Evolutionary conservation across 2,329 filamentous ascomycete genomes (phyloP), one percentile per base, ranked within the genome.

Genomic region (Alternaria incomplexa): DNA sequence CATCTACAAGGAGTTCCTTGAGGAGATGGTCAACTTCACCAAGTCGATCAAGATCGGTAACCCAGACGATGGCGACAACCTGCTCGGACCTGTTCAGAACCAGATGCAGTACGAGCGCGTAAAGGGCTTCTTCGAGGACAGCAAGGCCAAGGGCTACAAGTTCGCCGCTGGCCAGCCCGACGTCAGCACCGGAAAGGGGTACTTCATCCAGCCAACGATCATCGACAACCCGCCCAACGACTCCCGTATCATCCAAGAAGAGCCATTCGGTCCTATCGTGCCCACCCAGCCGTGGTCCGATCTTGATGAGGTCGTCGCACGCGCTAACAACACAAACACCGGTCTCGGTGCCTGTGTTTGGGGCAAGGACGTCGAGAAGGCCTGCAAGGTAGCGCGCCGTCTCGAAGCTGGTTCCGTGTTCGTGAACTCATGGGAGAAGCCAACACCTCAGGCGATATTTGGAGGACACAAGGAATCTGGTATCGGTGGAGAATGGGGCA

Each of bases 401-500:
- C 73, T 89, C 15, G 79, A 86, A 71, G 83, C 85, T n/a, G 86
- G 86, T 2, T 86, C 78, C 28, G 84, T 88, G 17, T 88, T 84
- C 75, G 80, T 88, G 59, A 89, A 89, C 76, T 83, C 80, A 20
- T 84, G 77, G 62, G 81, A 84, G 73, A 82, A 83, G 73, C 79
- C 81, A 0, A 83, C 80, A 5, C 81, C 84, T 0, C 77, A 81
- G 67, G 84, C 83, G 5, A 76, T 81, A 68, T 94, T 94, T 70
- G 90, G 91, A 57, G 93, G 93, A 0, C 93, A 87, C 84, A 95
- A 94, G 82, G 87, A 93, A 81, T 88, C 84, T 25, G 92, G 93
- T 65, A 91, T 93, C 61, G 92, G 92, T 47, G 88, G 91, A 60
- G 93, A 96, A 79, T 83, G 81, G 82, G 77, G 77, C 50, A 78